Evolutionary conservation across 768 basidiomycete genomes (phyloP), one percentile per base, ranked within the genome.

Genomic region (Clathrus columnatus): DNA sequence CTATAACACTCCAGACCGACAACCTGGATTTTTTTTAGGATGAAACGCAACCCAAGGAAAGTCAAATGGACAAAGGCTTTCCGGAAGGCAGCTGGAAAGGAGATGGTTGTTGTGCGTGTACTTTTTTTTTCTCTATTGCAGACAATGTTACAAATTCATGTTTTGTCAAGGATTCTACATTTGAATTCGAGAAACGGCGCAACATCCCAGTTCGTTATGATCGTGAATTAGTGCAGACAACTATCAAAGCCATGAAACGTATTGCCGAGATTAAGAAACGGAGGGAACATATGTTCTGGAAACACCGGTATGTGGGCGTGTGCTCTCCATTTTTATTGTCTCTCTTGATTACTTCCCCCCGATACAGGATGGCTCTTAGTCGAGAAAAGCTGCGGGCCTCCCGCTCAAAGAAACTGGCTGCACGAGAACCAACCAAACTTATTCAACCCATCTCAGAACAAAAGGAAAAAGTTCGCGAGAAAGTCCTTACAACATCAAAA

Each of bases 31-130:
- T 18, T 53, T 44, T 23, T 4, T 61, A 94, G 92, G 72, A 97
- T 98, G 96, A 98, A 98, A 76, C 87, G 96, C 36, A 99, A 98
- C 73, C 96, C 96, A 45, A 85, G 96, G 58, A 99, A 99, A 72
- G 94, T 99, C 32, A 78, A 91, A 63, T 99, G 96, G 96, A 99
- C 96, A 45, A 99, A 99, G 71, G 96, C 96, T 20, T 99, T 99
- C 79, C 82, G 96, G 61, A 95, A 92, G 71, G 93, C 96, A 18
- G 90, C 94, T 50, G 96, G 96, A 51, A 99, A 98, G 74, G 96
- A 99, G 74, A 99, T 99, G 96, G 94, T 90, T 4, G 87, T 99
- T 65, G 94, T 94, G 66, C 68, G 87, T 72, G 14, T n/a, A 11
- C 32, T n/a, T n/a, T n/a, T n/a, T n/a, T n/a, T n/a, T n/a, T n/a